These are phyloP conservation scores for Solanum habrochaites DNA, from an alignment of 257 asterid genomes.

Conservation along the genomic window DNA sequence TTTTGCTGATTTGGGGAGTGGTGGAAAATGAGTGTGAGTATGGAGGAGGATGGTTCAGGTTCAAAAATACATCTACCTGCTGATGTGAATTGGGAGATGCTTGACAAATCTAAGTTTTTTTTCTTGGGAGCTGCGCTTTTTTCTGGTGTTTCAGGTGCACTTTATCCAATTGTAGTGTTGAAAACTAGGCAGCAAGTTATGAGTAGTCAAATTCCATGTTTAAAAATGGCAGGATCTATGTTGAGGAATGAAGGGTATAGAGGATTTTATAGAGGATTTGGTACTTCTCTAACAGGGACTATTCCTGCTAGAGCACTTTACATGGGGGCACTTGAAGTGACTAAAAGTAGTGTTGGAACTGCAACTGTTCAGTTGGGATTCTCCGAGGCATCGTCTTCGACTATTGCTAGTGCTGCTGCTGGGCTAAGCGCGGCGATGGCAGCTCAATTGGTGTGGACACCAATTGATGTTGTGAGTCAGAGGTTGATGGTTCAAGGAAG, in stretches of 20 bases:
- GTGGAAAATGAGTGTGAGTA: slow-evolving; percentile 72
- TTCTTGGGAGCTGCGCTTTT: slow-evolving; percentile 86
- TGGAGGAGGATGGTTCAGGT: slow-evolving; percentile 77
- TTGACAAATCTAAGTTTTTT: slow-evolving; percentile 90
- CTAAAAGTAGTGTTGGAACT: slow-evolving; percentile 75
- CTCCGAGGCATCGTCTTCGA: slow-evolving; percentile 62
- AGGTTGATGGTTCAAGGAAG: slow-evolving; percentile 90
- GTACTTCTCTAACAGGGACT: slow-evolving; percentile 85
- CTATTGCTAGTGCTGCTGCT: slow-evolving; percentile 88
- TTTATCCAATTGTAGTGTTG: slow-evolving; percentile 73
- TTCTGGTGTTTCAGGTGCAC: slow-evolving; percentile 73
- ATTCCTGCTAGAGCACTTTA: slow-evolving; percentile 95
- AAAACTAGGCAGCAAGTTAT: slow-evolving; percentile 86
- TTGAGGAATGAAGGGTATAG: slow-evolving; percentile 49
- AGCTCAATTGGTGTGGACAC: slow-evolving; percentile 97
- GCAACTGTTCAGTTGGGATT: slow-evolving; percentile 50
- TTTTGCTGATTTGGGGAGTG: slow-evolving; percentile 32
- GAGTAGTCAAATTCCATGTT: slow-evolving; percentile 36
- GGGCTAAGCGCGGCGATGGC: slow-evolving; percentile 95
- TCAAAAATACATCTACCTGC: slow-evolving; percentile 89
- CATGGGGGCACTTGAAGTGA: slow-evolving; percentile 92
- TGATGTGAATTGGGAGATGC: slow-evolving; percentile 95
- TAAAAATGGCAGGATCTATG: slow-evolving; percentile 66
- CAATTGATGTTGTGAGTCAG: slow-evolving; percentile 93
- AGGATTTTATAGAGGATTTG: slow-evolving; percentile 87